Evolutionary conservation across 768 basidiomycete species (phyloP), one percentile per base, ranked within the genome.

Genomic region (Ephemerocybe angulata): DNA sequence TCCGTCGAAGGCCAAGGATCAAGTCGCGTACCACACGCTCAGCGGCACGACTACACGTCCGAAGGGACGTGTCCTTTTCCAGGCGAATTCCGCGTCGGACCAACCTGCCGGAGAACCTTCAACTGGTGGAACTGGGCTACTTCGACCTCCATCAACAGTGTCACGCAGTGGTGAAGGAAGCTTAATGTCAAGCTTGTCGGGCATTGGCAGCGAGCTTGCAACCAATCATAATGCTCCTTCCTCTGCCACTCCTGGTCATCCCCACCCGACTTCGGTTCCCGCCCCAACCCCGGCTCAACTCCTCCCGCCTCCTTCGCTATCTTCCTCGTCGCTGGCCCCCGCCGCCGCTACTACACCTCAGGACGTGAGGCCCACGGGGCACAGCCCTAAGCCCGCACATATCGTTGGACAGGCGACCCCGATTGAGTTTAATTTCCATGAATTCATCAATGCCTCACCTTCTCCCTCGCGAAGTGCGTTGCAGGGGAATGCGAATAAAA

Each of bases 391-490:
- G 35, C 53, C 52, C 17, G 27, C 56, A 42, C 43, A 58, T 54
- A 58, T 59, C 50, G 53, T 58, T 25, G 69, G 58, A 44, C 65
- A 67, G 33, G 66, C 60, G 58, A 33, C 68, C 59, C 60, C 59
- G 33, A 27, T 69, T 61, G 68, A 80, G 15, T 87, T 89, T 69
- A 85, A 87, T 65, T 73, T 87, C 55, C 79, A 79, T 59, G 87
- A 89, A 54, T 90, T 83, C 65, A 82, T 88, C 63, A 83, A 89
- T 60, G 84, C 84, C 33, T 88, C 87, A 24, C 86, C 86, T 13
- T 84, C 85, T 3, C 83, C 85, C 4, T 72, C 76, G 12, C 67
- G 76, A 15, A 71, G 68, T 13, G 54, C 64, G 6, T 56, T 57
- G 51, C 60, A 62, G 64, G 62, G 62, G 62, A 65, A n/a, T n/a